These are phyloP conservation scores for Chlamydomonas incerta DNA, from an alignment of 139 green algal species.

Conservation along the genomic window DNA sequence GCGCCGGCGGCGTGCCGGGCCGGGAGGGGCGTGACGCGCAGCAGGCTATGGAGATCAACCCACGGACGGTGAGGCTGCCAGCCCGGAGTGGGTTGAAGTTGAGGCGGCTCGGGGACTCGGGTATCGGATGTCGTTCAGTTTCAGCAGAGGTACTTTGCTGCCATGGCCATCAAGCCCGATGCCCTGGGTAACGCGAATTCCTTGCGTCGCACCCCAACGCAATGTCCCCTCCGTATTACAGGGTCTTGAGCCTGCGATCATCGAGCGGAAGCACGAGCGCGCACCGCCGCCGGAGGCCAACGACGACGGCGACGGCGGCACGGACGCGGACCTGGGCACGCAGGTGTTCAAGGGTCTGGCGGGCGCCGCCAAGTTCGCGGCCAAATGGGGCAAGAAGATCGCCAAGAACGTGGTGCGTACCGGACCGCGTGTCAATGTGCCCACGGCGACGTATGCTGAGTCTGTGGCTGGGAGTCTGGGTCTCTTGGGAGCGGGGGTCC, in stretches of 20 bases:
- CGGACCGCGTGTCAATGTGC: too few species aligned
- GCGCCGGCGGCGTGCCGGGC: background rate
- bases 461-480: too few species aligned
- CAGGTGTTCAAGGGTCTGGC: constrained; percentile 59
- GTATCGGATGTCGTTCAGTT: too few species aligned
- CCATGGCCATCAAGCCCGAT: too few species aligned
- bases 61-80: constrained; percentile 3
- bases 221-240: background rate
- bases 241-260: background rate
- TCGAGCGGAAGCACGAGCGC: background rate
- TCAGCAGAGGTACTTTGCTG: too few species aligned
- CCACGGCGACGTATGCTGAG: too few species aligned
- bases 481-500: too few species aligned
- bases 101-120: too few species aligned
- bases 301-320: constrained; percentile 5
- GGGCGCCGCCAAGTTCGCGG: constrained; percentile 53
- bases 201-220: too few species aligned
- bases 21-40: background rate
- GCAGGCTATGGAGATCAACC: background rate
- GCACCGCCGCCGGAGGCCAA: background rate
- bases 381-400: constrained; percentile 64
- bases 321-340: background rate
- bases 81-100: too few species aligned
- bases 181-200: too few species aligned
- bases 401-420: constrained; percentile 32